These are phyloP conservation scores for Hygrocybe coccinea DNA, from an alignment of 768 basidiomycete genomes.

Conservation along the genomic window DNA sequence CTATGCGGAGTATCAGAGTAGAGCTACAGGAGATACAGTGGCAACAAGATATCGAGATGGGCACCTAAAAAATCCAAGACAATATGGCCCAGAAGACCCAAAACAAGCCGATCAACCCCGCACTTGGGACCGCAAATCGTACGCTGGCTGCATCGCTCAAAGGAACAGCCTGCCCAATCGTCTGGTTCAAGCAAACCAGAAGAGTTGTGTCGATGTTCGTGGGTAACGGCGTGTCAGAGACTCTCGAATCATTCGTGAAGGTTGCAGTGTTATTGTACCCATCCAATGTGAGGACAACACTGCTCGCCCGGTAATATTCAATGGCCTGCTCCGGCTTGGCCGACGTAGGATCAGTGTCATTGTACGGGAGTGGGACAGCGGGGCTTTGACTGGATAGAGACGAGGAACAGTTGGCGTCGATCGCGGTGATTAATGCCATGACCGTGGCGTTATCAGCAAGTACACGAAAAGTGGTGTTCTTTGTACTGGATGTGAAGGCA, in stretches of 20 bases:
- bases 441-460: constrained; percentile 46
- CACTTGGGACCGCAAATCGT: constrained; percentile 15
- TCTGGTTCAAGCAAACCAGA: constrained; percentile 49
- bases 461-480: constrained; percentile 38
- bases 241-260: constrained; percentile 27
- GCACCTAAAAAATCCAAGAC: background rate
- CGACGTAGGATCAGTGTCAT: constrained; percentile 14
- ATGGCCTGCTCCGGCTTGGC: constrained; percentile 45
- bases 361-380: constrained; percentile 28
- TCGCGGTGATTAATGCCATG: constrained; percentile 32
- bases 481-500: constrained; percentile 34
- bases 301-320: constrained; percentile 58
- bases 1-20: too few species aligned
- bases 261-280: constrained; percentile 58
- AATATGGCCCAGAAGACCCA: constrained; percentile 20
- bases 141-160: constrained; percentile 14
- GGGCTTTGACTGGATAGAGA: constrained; percentile 26
- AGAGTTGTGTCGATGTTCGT: constrained; percentile 39
- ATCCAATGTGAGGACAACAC: constrained; percentile 49
- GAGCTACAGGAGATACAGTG: too few species aligned
- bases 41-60: too few species aligned
- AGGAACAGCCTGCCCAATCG: constrained; percentile 38
- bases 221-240: constrained; percentile 42
- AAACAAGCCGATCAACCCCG: constrained; percentile 19
- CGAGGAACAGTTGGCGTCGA: constrained; percentile 39